These are phyloP conservation scores for Erythrophleum ivorense DNA, from an alignment of 331 rosid genomes.

Conservation along the genomic window DNA sequence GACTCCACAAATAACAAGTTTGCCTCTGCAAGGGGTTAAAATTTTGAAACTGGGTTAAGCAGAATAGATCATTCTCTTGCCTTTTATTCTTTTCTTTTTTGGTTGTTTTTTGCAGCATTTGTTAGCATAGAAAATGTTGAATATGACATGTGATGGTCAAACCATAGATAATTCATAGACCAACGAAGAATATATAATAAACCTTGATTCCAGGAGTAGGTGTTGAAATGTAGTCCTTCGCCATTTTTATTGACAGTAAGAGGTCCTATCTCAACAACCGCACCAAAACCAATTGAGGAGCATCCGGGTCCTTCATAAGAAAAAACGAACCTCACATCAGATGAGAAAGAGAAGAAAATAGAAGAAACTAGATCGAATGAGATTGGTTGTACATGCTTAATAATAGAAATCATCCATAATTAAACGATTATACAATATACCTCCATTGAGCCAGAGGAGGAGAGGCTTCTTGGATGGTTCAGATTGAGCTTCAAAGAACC, in stretches of 20 bases:
- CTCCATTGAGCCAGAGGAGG: conserved; percentile 74
- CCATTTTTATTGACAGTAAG: conserved; percentile 52
- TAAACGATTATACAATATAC: conserved; percentile 21
- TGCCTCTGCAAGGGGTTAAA: conserved; percentile 52
- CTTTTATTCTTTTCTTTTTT: neutral
- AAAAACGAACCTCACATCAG: conserved; percentile 20
- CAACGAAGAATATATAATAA: conserved; percentile 5
- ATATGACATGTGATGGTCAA: neutral
- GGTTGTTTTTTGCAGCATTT: conserved; percentile 9
- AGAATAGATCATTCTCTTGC: conserved; percentile 19
- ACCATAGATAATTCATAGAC: neutral
- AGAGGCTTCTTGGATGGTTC: conserved; percentile 55
- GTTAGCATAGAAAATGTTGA: neutral
- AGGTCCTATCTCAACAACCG: conserved; percentile 61
- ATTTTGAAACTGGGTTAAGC: conserved; percentile 2
- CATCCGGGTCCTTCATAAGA: conserved; percentile 61
- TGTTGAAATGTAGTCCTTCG: conserved; percentile 50
- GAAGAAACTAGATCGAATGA: neutral
- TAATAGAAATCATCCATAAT: neutral
- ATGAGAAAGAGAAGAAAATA: neutral
- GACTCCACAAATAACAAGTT: conserved; percentile 66
- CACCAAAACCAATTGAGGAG: conserved; percentile 66
- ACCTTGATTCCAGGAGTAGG: conserved; percentile 62
- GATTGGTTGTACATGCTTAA: conserved; percentile 4
- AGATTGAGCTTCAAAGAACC: conserved; percentile 71